Base-by-base conservation (phyloP, 176 grass and related monocot species). In the Chrysopogon serrulatus region DNA sequence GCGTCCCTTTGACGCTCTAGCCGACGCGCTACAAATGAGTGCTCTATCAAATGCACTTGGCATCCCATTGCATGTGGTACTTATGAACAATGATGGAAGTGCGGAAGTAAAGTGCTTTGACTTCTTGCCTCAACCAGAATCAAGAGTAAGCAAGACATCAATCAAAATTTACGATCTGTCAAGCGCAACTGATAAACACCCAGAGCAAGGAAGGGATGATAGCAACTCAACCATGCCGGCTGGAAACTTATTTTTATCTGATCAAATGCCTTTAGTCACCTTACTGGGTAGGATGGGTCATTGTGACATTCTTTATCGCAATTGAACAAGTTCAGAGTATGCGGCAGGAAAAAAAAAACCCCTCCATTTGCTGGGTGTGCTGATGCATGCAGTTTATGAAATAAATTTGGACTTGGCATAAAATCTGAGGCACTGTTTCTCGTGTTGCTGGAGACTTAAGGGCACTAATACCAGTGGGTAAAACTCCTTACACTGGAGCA, bases 11-110 rank as follows among this genome's bases (percentile, higher is more conserved):
- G 42, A 43, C 17, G 14, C 39, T 73, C 34, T 32, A 18, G 59
- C 59, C 15, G 0, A 17, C 16, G 5, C 1, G 6, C 2, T 74
- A 53, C 43, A 30, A 53, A 36, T 80, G 3, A 65, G 57, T n/a
- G 77, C 59, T 65, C 35, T 86, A n/a, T 81, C 78, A 5, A 33
- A 56, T 26, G 85, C 69, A 26, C 85, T 86, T 42, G 85, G 77
- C 27, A 74, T 86, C 4, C 85, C 43, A 11, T 34, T 81, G 85
- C 77, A 27, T 5, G 6, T 86, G 8, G 77, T 49, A 47, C 0
- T 30, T 56, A 26, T 44, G 26, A 77, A 3, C 15, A 3, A 27
- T 2, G 28, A 30, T 17, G 23, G 54, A 37, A 21, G 12, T 63
- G 39, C 14, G 23, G 2, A 31, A 73, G 41, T 86, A 2, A 1